These are phyloP conservation scores for Yarrowia sp. DNA, from an alignment of 805 yeast species.

Conservation along the genomic window DNA sequence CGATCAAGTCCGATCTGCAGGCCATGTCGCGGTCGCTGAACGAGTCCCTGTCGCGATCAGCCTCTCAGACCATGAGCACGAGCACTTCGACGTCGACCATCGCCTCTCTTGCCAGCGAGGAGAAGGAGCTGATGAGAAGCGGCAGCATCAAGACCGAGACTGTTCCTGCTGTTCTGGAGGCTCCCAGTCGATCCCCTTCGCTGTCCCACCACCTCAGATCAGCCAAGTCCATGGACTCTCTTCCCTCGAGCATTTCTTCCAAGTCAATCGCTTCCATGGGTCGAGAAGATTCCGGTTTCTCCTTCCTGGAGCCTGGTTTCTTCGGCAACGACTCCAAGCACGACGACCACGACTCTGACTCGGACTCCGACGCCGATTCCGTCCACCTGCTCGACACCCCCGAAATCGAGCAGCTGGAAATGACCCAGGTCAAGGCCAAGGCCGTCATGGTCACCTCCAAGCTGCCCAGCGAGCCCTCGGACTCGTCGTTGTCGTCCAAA, in stretches of 20 bases:
- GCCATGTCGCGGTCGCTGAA: slow-evolving; percentile 33
- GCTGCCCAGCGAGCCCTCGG: slow-evolving; percentile 21
- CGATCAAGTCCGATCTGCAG: slow-evolving; percentile 34
- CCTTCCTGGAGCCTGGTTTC: slow-evolving; percentile 27
- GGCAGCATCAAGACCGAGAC: not conserved
- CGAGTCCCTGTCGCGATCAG: slow-evolving; percentile 12
- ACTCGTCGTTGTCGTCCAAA: slow-evolving; percentile 23
- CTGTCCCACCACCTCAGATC: slow-evolving; percentile 15
- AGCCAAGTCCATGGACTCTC: slow-evolving; percentile 33
- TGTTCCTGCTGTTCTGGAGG: not conserved
- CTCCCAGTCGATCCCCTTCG: slow-evolving; percentile 1
- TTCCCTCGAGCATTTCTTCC: slow-evolving; percentile 28
- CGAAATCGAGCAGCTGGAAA: slow-evolving; percentile 37
- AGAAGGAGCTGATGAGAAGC: slow-evolving; percentile 18
- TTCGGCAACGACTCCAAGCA: slow-evolving; percentile 2
- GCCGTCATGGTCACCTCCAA: slow-evolving; percentile 24
- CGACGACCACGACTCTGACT: not conserved
- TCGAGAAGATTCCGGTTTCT: slow-evolving; percentile 25
- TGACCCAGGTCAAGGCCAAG: slow-evolving; percentile 31
- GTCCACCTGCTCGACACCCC: slow-evolving; percentile 25
- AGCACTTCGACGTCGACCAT: slow-evolving; percentile 14
- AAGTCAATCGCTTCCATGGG: slow-evolving; percentile 15
- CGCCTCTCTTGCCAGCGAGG: slow-evolving; percentile 14
- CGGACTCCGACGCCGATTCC: slow-evolving; percentile 9
- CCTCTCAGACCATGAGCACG: slow-evolving; percentile 11